Conservation (phyloP, 768 basidiomycete species). For the Chalciporus piperatus region DNA sequence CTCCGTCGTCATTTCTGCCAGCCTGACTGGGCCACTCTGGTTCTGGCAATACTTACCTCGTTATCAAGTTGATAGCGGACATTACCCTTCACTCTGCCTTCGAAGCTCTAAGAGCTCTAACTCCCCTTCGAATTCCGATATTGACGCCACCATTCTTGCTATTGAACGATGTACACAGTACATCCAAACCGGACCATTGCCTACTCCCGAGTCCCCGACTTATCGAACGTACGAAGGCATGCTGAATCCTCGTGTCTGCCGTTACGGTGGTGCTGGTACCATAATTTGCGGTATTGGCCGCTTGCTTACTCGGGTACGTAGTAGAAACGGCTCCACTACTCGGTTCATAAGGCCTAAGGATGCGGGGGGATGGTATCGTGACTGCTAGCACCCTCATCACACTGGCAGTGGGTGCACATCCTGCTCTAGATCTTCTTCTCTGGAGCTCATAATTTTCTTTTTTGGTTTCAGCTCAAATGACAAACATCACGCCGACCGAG, state of each 20-base stretch:
- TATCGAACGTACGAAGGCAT: slow-evolving; percentile 7
- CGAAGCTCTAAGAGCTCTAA: no score
- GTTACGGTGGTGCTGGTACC: background rate
- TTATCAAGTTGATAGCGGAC: no score
- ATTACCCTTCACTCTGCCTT: no score
- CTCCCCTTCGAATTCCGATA: background rate
- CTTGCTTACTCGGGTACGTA: background rate
- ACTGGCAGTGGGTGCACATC: no score
- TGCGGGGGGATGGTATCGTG: background rate
- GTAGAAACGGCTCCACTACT: background rate
- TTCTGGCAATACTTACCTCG: no score
- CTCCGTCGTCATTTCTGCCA: no score
- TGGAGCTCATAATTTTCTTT: background rate
- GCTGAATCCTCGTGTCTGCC: slow-evolving; percentile 13
- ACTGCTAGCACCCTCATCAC: background rate
- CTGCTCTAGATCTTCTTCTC: background rate
- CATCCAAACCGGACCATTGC: background rate
- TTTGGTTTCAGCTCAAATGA: slow-evolving; percentile 4
- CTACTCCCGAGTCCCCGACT: background rate
- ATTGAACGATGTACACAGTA: background rate
- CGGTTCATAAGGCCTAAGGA: background rate
- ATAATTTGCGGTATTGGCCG: background rate
- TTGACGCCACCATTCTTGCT: background rate
- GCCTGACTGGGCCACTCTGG: no score
- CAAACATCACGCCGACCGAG: background rate